Base-by-base conservation (phyloP, 306 rosid genomes). In the Glycine tomentella region DNA sequence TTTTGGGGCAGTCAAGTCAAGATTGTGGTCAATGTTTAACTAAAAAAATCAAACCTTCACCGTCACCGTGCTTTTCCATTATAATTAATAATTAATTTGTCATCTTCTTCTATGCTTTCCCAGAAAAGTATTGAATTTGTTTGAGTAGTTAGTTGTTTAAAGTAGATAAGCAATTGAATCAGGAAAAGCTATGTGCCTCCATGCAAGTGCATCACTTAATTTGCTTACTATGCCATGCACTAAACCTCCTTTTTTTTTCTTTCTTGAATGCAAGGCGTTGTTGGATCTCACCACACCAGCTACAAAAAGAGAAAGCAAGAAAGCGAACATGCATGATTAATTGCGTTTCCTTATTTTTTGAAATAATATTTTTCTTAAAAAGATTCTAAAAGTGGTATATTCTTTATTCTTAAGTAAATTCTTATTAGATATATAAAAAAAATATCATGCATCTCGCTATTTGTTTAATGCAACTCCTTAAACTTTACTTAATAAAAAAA, bases 141-240 rank as follows among this genome's bases (percentile, higher is more conserved):
- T 52, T 38, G 31, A 59, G 45, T 42, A 42, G 9, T 42, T 42
- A 36, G 72, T 34, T 56, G 51, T 20, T 69, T 11, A 74, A 51
- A 46, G 44, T 59, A 58, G 55, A 40, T 14, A 45, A 4, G 69
- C 73, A 25, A 25, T 25, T 25, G 31, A 1, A 25, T 25, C 31
- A 25, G 31, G 31, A 25, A 25, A 25, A 25, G 31, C 31, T 25
- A 25, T 25, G 31, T 25, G 31, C 31, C 31, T 25, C 31, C 31
- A 82, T 83, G 55, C 82, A 79, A 70, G 62, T 38, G 44, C 16
- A 16, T 65, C 6, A 36, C 17, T 15, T 3, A 49, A 9, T 71
- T 70, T 84, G 51, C 70, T 3, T 56, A 74, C 56, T 56, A 73
- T 74, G 72, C 13, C 73, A 74, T 79, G 87, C 87, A 79, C 87